phyloP scores from a whole-genome alignment of 2,329 filamentous ascomycete species.

The Didymella glomerata region DNA sequence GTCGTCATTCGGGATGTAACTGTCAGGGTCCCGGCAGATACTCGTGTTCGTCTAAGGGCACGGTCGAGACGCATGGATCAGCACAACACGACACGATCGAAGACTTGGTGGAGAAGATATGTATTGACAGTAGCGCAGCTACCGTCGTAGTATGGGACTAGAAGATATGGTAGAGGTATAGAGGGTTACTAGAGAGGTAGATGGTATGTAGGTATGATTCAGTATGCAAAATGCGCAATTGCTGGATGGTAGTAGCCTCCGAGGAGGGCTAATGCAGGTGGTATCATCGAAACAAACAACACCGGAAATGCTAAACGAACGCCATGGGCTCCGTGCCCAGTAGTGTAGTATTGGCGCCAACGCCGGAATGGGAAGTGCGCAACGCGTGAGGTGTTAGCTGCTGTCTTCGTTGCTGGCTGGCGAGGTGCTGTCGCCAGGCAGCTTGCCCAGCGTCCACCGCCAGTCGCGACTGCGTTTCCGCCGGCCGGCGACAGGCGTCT shows the following conservation, averaged over 20 bases:
- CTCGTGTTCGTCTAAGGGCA: slow-evolving; percentile 4
- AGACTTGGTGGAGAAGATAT: slow-evolving; percentile 4
- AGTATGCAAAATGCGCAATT: slow-evolving; percentile 12
- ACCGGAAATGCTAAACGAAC: slow-evolving; percentile 40
- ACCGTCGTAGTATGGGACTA: slow-evolving; percentile 19
- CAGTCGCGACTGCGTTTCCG: slow-evolving; percentile 64
- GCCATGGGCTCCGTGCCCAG: slow-evolving; percentile 25
- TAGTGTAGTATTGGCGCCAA: slow-evolving; percentile 14
- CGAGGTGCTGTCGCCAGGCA: slow-evolving; percentile 40
- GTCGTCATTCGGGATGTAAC: slow-evolving; percentile 1
- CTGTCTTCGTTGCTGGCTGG: slow-evolving; percentile 42
- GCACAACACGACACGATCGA: not conserved
- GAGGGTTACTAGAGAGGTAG: slow-evolving; percentile 5
- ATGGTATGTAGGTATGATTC: slow-evolving; percentile 6
- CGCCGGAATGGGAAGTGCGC: not conserved
- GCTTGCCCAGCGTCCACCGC: slow-evolving; percentile 65
- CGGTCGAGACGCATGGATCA: slow-evolving; percentile 3
- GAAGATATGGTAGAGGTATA: slow-evolving; percentile 14
- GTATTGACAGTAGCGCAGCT: slow-evolving; percentile 24
- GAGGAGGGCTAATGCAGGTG: slow-evolving; percentile 26
- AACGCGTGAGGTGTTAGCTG: slow-evolving; percentile 26
- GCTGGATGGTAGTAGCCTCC: slow-evolving; percentile 12
- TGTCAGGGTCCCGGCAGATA: slow-evolving; percentile 2
- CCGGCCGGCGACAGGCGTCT: slow-evolving; percentile 62
- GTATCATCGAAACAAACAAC: slow-evolving; percentile 42